Evolutionary conservation across 768 basidiomycete genomes (phyloP).

Genomic region (Boletus pseudopeckii): DNA sequence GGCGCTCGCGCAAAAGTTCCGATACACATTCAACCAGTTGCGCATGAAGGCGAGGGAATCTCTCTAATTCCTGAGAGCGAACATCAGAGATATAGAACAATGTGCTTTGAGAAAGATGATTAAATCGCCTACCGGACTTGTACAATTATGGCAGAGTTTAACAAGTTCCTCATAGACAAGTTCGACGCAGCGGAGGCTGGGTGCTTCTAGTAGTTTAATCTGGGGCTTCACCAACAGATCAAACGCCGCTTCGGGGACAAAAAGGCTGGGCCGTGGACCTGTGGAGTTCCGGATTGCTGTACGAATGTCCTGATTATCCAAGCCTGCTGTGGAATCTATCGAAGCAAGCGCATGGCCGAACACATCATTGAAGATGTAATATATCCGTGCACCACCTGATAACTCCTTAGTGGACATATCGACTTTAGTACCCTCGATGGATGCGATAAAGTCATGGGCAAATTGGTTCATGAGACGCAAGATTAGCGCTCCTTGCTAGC

Average conservation of each 20-base stretch:
- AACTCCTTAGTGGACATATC: slow-evolving; percentile 98
- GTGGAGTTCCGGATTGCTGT: slow-evolving; percentile 99
- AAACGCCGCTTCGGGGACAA: slow-evolving; percentile 96
- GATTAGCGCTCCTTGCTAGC: slow-evolving; percentile 80
- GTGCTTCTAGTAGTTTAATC: slow-evolving; percentile 92
- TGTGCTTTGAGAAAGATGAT: neutral
- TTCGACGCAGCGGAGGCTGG: slow-evolving; percentile 93
- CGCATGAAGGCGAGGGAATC: slow-evolving; percentile 90
- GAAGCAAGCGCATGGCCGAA: slow-evolving; percentile 89
- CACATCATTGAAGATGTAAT: slow-evolving; percentile 99
- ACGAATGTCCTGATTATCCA: slow-evolving; percentile 92
- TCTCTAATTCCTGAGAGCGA: slow-evolving; percentile 75
- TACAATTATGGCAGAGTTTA: slow-evolving; percentile 99
- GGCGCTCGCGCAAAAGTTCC: slow-evolving; percentile 88
- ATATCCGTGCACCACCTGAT: slow-evolving; percentile 95
- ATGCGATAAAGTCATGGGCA: slow-evolving; percentile 93
- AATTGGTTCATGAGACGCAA: slow-evolving; percentile 98
- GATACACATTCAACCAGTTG: slow-evolving; percentile 97
- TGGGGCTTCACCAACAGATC: slow-evolving; percentile 97
- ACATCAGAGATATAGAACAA: slow-evolving; percentile 12
- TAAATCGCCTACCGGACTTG: slow-evolving; percentile 62
- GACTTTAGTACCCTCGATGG: slow-evolving; percentile 94
- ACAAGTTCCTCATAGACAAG: slow-evolving; percentile 98
- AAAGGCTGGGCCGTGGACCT: slow-evolving; percentile 91
- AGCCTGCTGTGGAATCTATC: slow-evolving; percentile 86